Conservation (phyloP, 768 basidiomycete species). For the Tricholoma furcatifolium region DNA sequence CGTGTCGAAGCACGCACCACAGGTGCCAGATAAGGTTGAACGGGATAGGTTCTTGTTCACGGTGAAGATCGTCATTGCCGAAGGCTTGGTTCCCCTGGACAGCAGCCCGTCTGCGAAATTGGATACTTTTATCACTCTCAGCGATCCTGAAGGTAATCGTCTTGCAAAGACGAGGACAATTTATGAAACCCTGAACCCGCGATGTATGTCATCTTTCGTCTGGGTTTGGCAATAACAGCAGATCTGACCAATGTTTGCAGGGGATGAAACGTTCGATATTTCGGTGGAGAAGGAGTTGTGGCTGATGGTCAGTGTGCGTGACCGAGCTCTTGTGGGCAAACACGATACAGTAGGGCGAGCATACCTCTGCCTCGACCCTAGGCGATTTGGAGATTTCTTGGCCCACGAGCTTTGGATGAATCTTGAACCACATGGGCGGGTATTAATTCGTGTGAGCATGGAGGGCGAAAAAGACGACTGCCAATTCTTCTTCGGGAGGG, state of each 20-base stretch:
- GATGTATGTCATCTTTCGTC: constrained; percentile 59
- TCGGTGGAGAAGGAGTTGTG: constrained; percentile 93
- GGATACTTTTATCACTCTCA: constrained; percentile 93
- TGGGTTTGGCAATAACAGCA: not conserved
- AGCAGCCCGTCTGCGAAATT: constrained; percentile 74
- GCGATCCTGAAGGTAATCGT: constrained; percentile 87
- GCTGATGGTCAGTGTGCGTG: constrained; percentile 94
- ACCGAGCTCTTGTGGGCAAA: constrained; percentile 88
- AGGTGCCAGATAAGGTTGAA: constrained; percentile 70
- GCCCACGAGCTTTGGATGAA: constrained; percentile 92
- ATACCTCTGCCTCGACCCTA: constrained; percentile 90
- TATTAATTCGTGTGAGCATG: constrained; percentile 91
- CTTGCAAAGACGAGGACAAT: constrained; percentile 95
- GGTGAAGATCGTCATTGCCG: constrained; percentile 90
- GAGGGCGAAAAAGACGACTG: constrained; percentile 99
- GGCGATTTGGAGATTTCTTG: constrained; percentile 83
- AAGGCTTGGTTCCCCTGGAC: constrained; percentile 79
- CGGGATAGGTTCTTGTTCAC: constrained; percentile 80
- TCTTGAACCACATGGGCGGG: constrained; percentile 80
- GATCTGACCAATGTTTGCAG: constrained; percentile 36
- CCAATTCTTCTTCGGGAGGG: constrained; percentile 95
- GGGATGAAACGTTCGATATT: constrained; percentile 97
- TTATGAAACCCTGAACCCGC: constrained; percentile 86
- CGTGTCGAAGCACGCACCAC: constrained; percentile 55
- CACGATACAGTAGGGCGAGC: constrained; percentile 90